phyloP scores from a whole-genome alignment of 208 protist genomes.

The Wallacemonas collosoma region DNA sequence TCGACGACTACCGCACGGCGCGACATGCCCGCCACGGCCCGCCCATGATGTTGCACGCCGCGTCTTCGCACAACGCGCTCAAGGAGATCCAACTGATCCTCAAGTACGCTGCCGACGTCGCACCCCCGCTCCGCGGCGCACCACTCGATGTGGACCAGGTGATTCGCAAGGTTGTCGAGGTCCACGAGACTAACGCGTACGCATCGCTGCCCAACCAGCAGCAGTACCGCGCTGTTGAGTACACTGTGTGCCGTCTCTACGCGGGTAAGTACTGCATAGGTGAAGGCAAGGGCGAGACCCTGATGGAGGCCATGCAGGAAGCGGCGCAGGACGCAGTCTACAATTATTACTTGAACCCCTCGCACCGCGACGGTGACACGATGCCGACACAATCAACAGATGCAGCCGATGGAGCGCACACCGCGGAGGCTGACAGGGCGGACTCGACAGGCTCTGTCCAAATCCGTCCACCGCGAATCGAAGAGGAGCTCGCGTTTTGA shows the following conservation, averaged over 20 bases:
- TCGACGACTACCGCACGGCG: conserved; percentile 49
- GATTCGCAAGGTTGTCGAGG: conserved; percentile 72
- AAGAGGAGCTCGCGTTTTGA: conserved; percentile 53
- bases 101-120: conserved; percentile 70
- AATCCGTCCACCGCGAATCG: conserved; percentile 23
- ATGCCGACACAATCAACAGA: background rate
- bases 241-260: conserved; percentile 81
- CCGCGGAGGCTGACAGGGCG: background rate
- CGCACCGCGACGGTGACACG: background rate
- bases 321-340: conserved; percentile 72
- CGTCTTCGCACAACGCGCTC: conserved; percentile 67
- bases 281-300: conserved; percentile 82
- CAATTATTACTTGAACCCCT: conserved; percentile 75
- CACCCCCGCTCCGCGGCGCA: conserved; percentile 35
- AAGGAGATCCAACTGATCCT: conserved; percentile 90
- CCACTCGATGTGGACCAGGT: conserved; percentile 88
- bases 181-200: conserved; percentile 89
- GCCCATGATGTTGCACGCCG: conserved; percentile 64
- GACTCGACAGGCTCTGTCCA: conserved; percentile 18
- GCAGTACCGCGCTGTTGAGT: conserved; percentile 84
- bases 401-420: background rate
- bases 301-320: conserved; percentile 86
- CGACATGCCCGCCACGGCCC: conserved; percentile 58
- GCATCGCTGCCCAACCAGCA: conserved; percentile 62
- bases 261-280: conserved; percentile 71